A percentile compares a stretch with the other conserved stretches of the same genome.
phyloP scores from a whole-genome alignment of 192 early-diverging fungal species.

The Rhizophagus prolifer region DNA sequence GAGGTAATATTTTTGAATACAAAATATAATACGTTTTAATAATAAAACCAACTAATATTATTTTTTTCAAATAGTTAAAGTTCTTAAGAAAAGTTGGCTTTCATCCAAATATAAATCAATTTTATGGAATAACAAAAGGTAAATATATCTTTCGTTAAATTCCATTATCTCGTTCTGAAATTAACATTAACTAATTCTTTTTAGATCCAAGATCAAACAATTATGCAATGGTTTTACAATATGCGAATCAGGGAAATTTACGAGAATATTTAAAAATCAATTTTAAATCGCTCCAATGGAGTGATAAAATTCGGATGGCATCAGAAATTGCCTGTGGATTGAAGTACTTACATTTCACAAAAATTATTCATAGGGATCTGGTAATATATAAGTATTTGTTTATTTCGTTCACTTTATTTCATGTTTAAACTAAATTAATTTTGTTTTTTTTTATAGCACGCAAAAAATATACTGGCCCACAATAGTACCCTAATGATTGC shows the following conservation, averaged over 20 bases:
- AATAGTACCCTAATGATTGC: no score
- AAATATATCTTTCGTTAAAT: neutral
- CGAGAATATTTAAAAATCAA: constrained; percentile 10
- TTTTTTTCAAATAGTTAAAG: no score
- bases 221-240: neutral
- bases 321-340: constrained; percentile 5
- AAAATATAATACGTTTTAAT: no score
- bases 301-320: neutral
- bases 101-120: neutral
- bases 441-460: no score
- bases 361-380: constrained; percentile 15
- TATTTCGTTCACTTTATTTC: neutral
- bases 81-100: no score
- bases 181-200: neutral
- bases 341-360: neutral
- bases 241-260: neutral
- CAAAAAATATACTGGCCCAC: no score
- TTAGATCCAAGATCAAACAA: neutral
- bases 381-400: neutral
- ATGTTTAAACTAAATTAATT: no score
- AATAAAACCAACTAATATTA: no score
- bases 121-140: constrained; percentile 1
- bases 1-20: no score
- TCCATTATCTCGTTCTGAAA: neutral
- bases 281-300: neutral